Base-by-base conservation (phyloP, 2,329 filamentous ascomycete species). In the Ascochyta lentis region DNA sequence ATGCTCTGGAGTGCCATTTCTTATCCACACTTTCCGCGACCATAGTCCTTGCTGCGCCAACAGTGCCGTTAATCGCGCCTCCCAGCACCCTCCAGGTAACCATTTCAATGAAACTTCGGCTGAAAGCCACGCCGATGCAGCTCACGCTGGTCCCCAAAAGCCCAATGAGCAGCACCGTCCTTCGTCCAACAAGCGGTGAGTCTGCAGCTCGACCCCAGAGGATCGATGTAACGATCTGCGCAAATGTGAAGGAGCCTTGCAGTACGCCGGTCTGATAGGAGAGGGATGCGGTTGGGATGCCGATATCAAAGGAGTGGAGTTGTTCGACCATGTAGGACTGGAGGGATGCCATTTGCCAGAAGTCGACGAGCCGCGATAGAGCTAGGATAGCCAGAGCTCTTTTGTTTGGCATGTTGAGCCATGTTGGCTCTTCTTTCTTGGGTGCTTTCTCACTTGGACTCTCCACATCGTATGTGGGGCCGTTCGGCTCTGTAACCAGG, bases 231-330 rank as follows among this genome's bases (percentile, higher is more conserved):
- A 78, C 57, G 49, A 78, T 77, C 55, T 79, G 77, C 6, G 77
- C 73, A 7, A 74, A 75, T 3, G 77, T 79, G 63, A 78, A 79
- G 16, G 74, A 68, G 31, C 76, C 76, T 54, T 77, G 75, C 15
- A 78, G 59, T 44, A 77, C 68, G 45, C 76, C 76, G 5, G 76
- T 74, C 54, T 79, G 77, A 59, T 78, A 75, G 24, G 76, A 75
- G 37, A 79, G 77, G 42, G 78, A 73, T 23, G 80, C 71, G 51
- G 84, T 80, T 15, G 81, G 78, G 13, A 83, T 71, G 10, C 65
- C 59, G 9, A 68, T 66, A 47, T 78, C 71, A 60, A 78, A 78
- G 50, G 73, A 76, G 60, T 75, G 74, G 19, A 79, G 67, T 61
- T 78, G 76, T 49, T 78, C 74, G 34, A 78, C 73, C 76, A 78